These are phyloP conservation scores for Tricholoma saponaceum DNA, from an alignment of 768 basidiomycete species.

Conservation along the genomic window DNA sequence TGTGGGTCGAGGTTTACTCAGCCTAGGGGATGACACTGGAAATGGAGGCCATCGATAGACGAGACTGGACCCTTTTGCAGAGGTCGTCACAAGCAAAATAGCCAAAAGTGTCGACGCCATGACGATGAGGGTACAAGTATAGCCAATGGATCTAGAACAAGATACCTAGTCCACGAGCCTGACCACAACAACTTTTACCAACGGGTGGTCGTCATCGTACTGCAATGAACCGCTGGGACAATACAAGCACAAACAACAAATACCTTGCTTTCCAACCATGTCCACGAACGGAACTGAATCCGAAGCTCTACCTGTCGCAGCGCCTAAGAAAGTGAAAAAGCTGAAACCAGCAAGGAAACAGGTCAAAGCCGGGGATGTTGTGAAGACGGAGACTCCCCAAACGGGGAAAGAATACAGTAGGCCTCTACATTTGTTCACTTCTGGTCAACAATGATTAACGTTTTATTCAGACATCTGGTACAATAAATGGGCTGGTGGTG, in stretches of 20 bases:
- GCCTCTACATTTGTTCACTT: conserved; percentile 23
- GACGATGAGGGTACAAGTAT: neutral
- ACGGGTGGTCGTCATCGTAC: neutral
- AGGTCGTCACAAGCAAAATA: conserved; percentile 79
- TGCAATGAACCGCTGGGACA: neutral
- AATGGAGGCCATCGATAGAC: conserved; percentile 85
- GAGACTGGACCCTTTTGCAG: conserved; percentile 73
- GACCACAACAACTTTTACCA: neutral
- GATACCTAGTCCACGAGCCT: neutral
- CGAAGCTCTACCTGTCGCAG: conserved; percentile 5
- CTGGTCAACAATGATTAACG: conserved; percentile 4
- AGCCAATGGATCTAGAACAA: neutral
- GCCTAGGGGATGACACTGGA: conserved; percentile 58
- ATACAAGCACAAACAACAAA: conserved; percentile 5
- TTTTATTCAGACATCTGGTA: conserved; percentile 84
- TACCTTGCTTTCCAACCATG: conserved; percentile 21
- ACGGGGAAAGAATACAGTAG: conserved; percentile 95
- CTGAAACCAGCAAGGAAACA: conserved; percentile 92
- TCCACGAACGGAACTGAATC: conserved; percentile 24
- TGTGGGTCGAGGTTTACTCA: conserved; percentile 62
- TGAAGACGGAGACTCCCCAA: conserved; percentile 83
- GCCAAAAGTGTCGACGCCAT: conserved; percentile 83
- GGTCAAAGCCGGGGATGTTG: conserved; percentile 86
- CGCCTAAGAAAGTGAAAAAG: conserved; percentile 44
- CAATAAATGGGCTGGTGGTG: conserved; percentile 99